Base-by-base conservation (phyloP, 1,284 basidiomycete species). In the Tremellales sp. region DNA sequence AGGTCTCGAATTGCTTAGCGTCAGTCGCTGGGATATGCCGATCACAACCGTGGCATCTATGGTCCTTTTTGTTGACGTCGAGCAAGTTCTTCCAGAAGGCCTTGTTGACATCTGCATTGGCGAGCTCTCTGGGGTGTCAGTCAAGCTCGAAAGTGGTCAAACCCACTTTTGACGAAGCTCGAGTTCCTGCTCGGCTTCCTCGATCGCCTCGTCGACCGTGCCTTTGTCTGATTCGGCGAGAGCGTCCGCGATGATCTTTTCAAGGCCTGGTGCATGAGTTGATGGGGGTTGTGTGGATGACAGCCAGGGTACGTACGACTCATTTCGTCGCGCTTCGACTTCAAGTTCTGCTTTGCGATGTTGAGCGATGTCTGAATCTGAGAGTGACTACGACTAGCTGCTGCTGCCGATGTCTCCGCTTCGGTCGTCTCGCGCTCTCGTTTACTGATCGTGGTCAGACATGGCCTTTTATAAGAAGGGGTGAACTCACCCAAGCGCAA, bases 41-140 rank as follows among this genome's bases (percentile, higher is more conserved):
- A 56, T 83, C 82, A 67, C 93, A 97, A 3, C 84, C 83, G 19
- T 82, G 76, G 62, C 93, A 97, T 3, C 78, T 76, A 58, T 86
- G 83, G 56, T 83, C 80, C 27, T 77, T 73, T 65, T 82, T 81
- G 17, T 84, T 87, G 1, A 75, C 71, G 21, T 77, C 74, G 10
- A 90, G 77, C 22, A 93, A 72, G 1, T 75, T 73, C 48, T 85
- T 76, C 62, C 85, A 91, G 25, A 88, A 81, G 6, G 79, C 58
- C 10, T 58, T 60, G 17, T 70, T 57, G 17, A 66, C 69, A 17
- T 66, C 58, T 21, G 68, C 57, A 33, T 67, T 65, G 11, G 66
- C 56, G 29, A 74, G 60, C 26, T 72, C 67, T 10, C 65, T 68
- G 46, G 3, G 13, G 26, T 12, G 24, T 56, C 37, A 56, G 51